Evolutionary conservation across 116 monocot species (phyloP).

Genomic region (Papilionanthe hybrid): DNA sequence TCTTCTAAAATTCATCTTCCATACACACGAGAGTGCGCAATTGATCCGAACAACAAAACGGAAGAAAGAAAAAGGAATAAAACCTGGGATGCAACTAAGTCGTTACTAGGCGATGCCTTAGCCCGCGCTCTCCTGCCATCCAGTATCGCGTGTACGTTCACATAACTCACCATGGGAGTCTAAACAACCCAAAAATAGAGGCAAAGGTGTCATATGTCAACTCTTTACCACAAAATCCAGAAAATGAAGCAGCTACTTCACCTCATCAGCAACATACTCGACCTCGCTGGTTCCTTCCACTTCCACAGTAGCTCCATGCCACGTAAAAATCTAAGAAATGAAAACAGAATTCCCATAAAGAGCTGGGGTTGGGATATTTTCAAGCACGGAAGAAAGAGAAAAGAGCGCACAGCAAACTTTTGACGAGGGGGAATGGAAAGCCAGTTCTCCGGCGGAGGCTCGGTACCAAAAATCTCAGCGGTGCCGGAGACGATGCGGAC

Average conservation of each 20-base stretch:
- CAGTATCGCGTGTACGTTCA: slow-evolving; percentile 91
- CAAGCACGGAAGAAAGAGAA: not conserved
- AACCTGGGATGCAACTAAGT: slow-evolving; percentile 52
- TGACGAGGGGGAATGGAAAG: slow-evolving; percentile 66
- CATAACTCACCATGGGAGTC: slow-evolving; percentile 97
- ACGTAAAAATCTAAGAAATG: slow-evolving; percentile 74
- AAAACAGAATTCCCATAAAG: not conserved
- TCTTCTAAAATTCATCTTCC: not conserved
- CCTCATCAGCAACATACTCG: slow-evolving; percentile 93
- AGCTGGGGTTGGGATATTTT: not conserved
- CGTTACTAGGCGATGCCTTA: slow-evolving; percentile 36
- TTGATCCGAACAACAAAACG: not conserved
- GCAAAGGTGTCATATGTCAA: not conserved
- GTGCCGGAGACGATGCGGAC: slow-evolving; percentile 76
- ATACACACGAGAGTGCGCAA: not conserved
- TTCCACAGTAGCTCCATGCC: slow-evolving; percentile 86
- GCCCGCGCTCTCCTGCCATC: slow-evolving; percentile 75
- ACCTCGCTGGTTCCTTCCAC: slow-evolving; percentile 81
- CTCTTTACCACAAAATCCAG: not conserved
- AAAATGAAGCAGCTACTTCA: slow-evolving; percentile 13
- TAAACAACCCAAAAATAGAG: slow-evolving; percentile 23
- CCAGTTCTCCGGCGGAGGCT: slow-evolving; percentile 87
- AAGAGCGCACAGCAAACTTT: slow-evolving; percentile 62
- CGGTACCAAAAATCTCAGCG: slow-evolving; percentile 93
- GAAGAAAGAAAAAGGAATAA: not conserved